Percentiles rank a stretch among this genome's conserved stretches.
phyloP scores from a whole-genome alignment of 169 alveolate genomes.

The Plasmodium gaboni region DNA sequence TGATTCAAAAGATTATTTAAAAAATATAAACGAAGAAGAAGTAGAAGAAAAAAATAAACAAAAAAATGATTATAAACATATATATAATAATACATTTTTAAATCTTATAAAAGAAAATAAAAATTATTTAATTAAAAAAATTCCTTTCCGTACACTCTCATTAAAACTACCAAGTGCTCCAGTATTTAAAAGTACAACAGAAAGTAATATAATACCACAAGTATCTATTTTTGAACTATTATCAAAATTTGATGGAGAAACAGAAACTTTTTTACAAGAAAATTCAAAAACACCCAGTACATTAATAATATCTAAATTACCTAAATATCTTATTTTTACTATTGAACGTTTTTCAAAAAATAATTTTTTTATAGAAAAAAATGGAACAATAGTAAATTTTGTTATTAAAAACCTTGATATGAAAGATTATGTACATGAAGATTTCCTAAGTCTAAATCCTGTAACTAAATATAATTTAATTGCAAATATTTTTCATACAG shows the following conservation, averaged over 20 bases:
- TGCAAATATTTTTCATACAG: constrained; percentile 96
- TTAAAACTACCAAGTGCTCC: constrained; percentile 93
- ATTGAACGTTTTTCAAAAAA: constrained; percentile 95
- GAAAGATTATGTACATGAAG: constrained; percentile 88
- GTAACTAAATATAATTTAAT: constrained; percentile 93
- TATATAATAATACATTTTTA: too few species aligned
- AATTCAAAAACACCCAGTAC: constrained; percentile 57
- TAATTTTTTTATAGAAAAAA: constrained; percentile 97
- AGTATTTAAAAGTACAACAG: constrained; percentile 94
- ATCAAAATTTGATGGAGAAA: constrained; percentile 96
- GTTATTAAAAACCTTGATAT: constrained; percentile 95
- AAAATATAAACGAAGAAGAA: background rate
- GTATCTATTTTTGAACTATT: constrained; percentile 94
- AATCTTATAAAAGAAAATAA: too few species aligned
- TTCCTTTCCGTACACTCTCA: constrained; percentile 81
- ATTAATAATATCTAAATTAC: constrained; percentile 86
- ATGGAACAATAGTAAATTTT: constrained; percentile 98
- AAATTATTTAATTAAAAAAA: constrained; percentile 31
- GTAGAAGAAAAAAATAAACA: constrained; percentile 72
- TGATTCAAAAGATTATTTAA: background rate
- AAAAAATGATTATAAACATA: background rate
- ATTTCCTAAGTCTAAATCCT: constrained; percentile 81
- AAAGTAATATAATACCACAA: constrained; percentile 92
- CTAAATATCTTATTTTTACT: constrained; percentile 93
- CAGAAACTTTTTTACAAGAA: constrained; percentile 87